phyloP scores from a whole-genome alignment of 1,284 basidiomycete species.

The Austroboletus niveus region DNA sequence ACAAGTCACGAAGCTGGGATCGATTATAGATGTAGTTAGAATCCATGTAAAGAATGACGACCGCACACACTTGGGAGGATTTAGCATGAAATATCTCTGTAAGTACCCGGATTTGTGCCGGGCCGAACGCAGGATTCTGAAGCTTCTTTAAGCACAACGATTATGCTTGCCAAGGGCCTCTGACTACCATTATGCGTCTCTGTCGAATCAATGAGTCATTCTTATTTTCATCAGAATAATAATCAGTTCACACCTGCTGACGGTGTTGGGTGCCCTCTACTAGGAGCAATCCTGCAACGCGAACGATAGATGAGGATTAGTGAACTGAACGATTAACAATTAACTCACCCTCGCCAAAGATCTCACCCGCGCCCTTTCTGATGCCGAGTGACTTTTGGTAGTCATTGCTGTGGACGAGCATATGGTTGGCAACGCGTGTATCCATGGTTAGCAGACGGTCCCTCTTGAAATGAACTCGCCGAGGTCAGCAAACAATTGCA shows the following conservation, averaged over 20 bases:
- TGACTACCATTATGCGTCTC: slow-evolving; percentile 21
- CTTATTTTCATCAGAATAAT: neutral
- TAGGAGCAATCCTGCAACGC: slow-evolving; percentile 12
- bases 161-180: neutral
- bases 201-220: neutral
- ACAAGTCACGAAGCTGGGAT: slow-evolving; percentile 48
- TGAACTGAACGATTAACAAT: neutral
- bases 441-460: slow-evolving; percentile 33
- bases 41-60: neutral
- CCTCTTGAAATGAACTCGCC: slow-evolving; percentile 7
- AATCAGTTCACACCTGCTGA: slow-evolving; percentile 22
- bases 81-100: slow-evolving; percentile 51
- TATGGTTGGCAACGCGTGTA: slow-evolving; percentile 36
- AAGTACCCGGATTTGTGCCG: neutral
- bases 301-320: neutral
- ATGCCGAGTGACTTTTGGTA: slow-evolving; percentile 34
- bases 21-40: neutral
- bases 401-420: slow-evolving; percentile 34
- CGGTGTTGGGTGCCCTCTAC: slow-evolving; percentile 22
- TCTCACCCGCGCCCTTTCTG: slow-evolving; percentile 18
- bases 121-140: neutral
- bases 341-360: slow-evolving; percentile 33
- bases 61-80: slow-evolving; percentile 39
- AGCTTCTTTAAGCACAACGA: neutral
- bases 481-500: neutral